Evolutionary conservation across 352 stramenopile species (phyloP), one percentile per base, ranked within the genome.

Genomic region (Phytophthora sansomeana): DNA sequence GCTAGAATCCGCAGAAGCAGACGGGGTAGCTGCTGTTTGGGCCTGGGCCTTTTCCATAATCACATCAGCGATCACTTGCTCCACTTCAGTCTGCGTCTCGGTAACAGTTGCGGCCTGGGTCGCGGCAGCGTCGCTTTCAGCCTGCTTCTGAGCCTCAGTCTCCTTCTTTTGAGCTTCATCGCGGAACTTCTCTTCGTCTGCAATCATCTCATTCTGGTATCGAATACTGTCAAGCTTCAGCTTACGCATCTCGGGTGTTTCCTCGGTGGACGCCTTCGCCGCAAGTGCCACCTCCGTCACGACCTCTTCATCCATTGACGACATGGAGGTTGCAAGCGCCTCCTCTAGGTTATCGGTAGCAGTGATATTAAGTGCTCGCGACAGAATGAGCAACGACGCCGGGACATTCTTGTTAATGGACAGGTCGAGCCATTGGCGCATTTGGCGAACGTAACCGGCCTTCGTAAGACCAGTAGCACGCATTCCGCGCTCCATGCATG

Each of bases 341-440:
- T 85, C 85, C 62, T 96, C 89, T 16, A 92, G 76, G 67, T 90
- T 95, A 60, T 94, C 85, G 43, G 83, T 71, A 17, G 83, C 82
- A 41, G 89, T 95, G 70, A 99, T 92, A 72, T 98, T 99, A 67
- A 99, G 98, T 24, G 95, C 97, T 36, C 97, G 87, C 49, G 95
- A 99, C 93, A 99, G 98, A 64, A 99, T 99, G 39, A 99, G 84
- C 56, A 99, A 84, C 33, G 93, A 98, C 59, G 98, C 97, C n/a
- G 97, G 97, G 10, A 99, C 97, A 79, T 98, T 97, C 74, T 99
- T 98, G 74, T 98, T 97, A 47, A 99, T 98, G 55, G 92, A 98
- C 50, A 99, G 77, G 56, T 99, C 97, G 1, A 99, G 80, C 97
- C 97, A 99, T 71, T 99, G 93, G 59, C 96, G 88, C 71, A 99